Conservation (phyloP, 139 green algal species). For the Picochlorum sp. region DNA sequence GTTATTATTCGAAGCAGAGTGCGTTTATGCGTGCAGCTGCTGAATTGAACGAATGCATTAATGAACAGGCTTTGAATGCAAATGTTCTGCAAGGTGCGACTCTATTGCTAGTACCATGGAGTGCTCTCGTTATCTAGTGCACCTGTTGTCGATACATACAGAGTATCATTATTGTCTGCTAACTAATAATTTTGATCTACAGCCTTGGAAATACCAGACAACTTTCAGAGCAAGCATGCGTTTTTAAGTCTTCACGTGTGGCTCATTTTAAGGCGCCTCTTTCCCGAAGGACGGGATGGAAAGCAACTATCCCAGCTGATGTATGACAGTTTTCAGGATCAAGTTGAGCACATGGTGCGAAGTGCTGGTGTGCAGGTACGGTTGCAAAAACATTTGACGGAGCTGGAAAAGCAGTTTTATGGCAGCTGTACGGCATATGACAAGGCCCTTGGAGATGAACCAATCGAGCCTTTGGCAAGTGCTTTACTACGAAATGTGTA, state of each 20-base stretch:
- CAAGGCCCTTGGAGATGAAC: slow-evolving; percentile 13
- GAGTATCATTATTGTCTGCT: background rate
- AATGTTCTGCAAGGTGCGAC: background rate
- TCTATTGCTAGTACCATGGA: background rate
- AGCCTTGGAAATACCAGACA: slow-evolving; percentile 24
- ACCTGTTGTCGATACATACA: background rate
- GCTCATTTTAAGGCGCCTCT: slow-evolving; percentile 43
- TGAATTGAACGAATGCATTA: background rate
- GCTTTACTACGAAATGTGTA: slow-evolving; percentile 41
- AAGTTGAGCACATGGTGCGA: slow-evolving; percentile 37
- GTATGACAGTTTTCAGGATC: slow-evolving; percentile 47
- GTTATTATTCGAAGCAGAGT: slow-evolving; percentile 36
- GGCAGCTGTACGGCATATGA: slow-evolving; percentile 43
- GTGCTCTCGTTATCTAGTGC: background rate
- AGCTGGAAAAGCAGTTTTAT: slow-evolving; percentile 54
- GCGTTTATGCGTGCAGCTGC: slow-evolving; percentile 10
- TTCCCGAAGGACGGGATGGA: slow-evolving; percentile 33
- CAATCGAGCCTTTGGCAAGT: slow-evolving; percentile 4
- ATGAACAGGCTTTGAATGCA: background rate
- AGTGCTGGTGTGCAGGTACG: slow-evolving; percentile 39
- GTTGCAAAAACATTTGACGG: slow-evolving; percentile 35
- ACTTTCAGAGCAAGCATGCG: slow-evolving; percentile 35
- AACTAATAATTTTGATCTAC: background rate
- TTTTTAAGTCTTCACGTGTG: slow-evolving; percentile 49
- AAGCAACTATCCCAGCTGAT: slow-evolving; percentile 36